Evolutionary conservation across 768 basidiomycete genomes (phyloP).

Genomic region (Asterophora parasitica): DNA sequence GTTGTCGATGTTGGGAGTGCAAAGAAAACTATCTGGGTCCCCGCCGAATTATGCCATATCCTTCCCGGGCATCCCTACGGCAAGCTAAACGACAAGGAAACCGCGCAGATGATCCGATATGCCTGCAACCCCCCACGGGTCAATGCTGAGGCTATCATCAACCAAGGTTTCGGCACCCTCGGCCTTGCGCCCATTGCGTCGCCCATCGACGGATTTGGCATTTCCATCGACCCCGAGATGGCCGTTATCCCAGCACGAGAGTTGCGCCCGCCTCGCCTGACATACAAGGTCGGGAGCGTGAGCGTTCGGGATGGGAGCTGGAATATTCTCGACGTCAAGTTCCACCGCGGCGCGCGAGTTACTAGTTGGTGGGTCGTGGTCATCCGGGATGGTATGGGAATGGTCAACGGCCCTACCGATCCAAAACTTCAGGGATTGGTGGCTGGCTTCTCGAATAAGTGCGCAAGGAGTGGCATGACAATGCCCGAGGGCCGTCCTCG

Average conservation of each 20-base stretch:
- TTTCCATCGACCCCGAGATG: conserved; percentile 57
- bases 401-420: conserved; percentile 40
- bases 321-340: conserved; percentile 73
- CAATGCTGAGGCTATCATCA: conserved; percentile 56
- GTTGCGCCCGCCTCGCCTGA: conserved; percentile 52
- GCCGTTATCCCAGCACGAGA: conserved; percentile 59
- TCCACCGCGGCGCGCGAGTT: conserved; percentile 50
- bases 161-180: conserved; percentile 52
- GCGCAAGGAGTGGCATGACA: conserved; percentile 53
- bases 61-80: conserved; percentile 54
- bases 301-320: conserved; percentile 59
- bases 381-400: conserved; percentile 43
- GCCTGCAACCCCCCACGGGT: conserved; percentile 60
- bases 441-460: conserved; percentile 50
- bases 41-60: conserved; percentile 71
- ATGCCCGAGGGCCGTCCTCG: conserved; percentile 34
- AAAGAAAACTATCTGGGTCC: conserved; percentile 38
- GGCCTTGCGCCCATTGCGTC: conserved; percentile 38
- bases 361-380: conserved; percentile 64
- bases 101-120: conserved; percentile 61
- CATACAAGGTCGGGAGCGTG: conserved; percentile 44
- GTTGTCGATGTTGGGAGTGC: conserved; percentile 43
- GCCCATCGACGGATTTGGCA: conserved; percentile 50
- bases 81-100: conserved; percentile 56
- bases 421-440: conserved; percentile 38